phyloP scores from a whole-genome alignment of 2,329 filamentous ascomycete species.

The Hawksworthiomyces lignivorus region DNA sequence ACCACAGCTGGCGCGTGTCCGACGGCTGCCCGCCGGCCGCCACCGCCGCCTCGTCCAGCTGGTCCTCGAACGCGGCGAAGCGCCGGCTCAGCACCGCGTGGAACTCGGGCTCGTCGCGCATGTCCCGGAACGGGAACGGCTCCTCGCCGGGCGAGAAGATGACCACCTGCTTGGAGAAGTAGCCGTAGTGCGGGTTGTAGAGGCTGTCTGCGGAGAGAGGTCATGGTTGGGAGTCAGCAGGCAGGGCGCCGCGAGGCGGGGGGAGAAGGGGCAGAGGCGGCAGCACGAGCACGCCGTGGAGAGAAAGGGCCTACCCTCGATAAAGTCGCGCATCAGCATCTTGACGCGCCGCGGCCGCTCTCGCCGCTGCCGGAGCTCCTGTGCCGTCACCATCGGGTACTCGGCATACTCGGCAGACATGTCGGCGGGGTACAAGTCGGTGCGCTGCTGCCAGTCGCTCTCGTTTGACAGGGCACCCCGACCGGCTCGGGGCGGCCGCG shows the following conservation, averaged over 20 bases:
- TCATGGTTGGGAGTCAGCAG: neutral
- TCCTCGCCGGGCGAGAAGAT: conserved; percentile 89
- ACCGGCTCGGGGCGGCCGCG: conserved; percentile 2
- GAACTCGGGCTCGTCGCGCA: conserved; percentile 83
- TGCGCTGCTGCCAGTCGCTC: conserved; percentile 80
- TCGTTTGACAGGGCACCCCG: conserved; percentile 38
- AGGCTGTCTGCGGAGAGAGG: conserved; percentile 60
- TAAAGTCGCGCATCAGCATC: conserved; percentile 96
- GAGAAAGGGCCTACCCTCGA: too few relatives aligned
- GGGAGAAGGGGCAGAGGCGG: too few relatives aligned
- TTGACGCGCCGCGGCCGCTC: conserved; percentile 82
- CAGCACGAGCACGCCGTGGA: too few relatives aligned
- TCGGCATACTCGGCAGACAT: conserved; percentile 70
- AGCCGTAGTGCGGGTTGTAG: conserved; percentile 91
- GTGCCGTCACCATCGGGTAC: conserved; percentile 80
- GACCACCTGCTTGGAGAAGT: conserved; percentile 92
- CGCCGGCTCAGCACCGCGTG: conserved; percentile 65
- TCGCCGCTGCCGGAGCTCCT: conserved; percentile 61
- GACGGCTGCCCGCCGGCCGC: conserved; percentile 48
- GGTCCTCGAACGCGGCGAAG: conserved; percentile 86
- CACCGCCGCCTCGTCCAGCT: conserved; percentile 61
- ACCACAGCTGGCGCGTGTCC: conserved; percentile 88
- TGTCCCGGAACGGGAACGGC: conserved; percentile 76
- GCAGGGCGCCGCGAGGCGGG: too few relatives aligned
- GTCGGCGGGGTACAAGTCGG: conserved; percentile 65